Evolutionary conservation across 441 rosid species (phyloP).

Genomic region (Corymbia citriodora): DNA sequence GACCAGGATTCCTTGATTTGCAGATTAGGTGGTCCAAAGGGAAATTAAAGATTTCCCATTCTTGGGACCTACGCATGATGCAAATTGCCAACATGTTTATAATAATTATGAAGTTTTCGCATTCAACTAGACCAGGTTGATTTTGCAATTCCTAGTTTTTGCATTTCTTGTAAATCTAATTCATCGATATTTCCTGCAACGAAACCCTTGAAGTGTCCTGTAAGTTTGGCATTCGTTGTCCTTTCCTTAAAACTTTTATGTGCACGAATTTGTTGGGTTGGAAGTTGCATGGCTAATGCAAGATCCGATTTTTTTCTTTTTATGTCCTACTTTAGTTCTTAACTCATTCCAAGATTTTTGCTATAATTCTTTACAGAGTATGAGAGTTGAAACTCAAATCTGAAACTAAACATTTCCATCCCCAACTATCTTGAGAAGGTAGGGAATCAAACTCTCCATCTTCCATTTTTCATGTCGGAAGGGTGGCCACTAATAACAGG

Average conservation of each 20-base stretch:
- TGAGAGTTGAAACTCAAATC: too few species aligned
- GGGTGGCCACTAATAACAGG: not conserved
- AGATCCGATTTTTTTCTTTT: not conserved
- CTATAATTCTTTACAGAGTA: too few species aligned
- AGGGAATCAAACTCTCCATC: too few species aligned
- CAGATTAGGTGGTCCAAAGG: not conserved
- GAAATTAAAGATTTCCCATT: not conserved
- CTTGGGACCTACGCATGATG: not conserved
- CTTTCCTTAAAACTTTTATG: not conserved
- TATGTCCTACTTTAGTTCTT: too few species aligned
- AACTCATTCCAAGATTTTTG: too few species aligned
- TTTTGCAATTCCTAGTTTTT: not conserved
- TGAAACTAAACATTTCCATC: too few species aligned
- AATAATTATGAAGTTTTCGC: not conserved
- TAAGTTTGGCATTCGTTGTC: not conserved
- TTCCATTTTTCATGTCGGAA: too few species aligned
- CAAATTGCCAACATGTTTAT: not conserved
- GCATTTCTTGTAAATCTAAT: not conserved
- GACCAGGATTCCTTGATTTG: not conserved
- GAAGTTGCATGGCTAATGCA: not conserved
- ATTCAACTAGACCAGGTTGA: not conserved
- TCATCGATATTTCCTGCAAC: not conserved
- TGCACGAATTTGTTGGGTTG: not conserved
- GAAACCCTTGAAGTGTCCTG: not conserved
- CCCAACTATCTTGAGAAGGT: too few species aligned